A percentile compares a stretch with the other conserved stretches of the same genome.
These are phyloP conservation scores for Globomyces pollinis-pini DNA, from an alignment of 192 early-diverging fungal species.

Conservation along the genomic window DNA sequence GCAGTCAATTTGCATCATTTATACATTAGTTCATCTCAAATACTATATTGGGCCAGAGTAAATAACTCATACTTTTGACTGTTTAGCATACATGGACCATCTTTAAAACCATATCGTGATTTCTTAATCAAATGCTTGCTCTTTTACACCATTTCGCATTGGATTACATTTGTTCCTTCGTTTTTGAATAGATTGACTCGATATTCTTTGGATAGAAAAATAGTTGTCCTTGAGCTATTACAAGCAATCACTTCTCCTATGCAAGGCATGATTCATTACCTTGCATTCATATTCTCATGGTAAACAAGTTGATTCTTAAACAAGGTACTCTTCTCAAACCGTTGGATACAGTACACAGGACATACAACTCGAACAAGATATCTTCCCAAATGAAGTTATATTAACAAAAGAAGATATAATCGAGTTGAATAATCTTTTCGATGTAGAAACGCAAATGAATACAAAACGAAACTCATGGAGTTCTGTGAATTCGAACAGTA, in stretches of 20 bases:
- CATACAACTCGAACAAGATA: no score
- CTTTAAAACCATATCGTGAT: not conserved
- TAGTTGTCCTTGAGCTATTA: not conserved
- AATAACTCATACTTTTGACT: not conserved
- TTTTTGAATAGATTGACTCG: not conserved
- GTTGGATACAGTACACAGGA: no score
- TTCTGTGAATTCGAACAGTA: no score
- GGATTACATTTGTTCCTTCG: not conserved
- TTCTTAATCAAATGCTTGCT: not conserved
- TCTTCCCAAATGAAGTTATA: no score
- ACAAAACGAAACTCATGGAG: no score
- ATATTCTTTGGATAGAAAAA: not conserved
- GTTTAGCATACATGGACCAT: not conserved
- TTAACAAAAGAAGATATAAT: no score
- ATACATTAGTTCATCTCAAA: not conserved
- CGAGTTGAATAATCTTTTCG: no score
- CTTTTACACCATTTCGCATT: not conserved
- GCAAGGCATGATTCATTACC: not conserved
- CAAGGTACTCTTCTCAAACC: no score
- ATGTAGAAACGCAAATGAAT: no score
- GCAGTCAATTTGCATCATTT: no score
- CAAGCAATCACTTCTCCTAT: not conserved
- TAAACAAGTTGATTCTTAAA: no score
- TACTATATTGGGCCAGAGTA: not conserved
- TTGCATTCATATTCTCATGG: not conserved